phyloP scores from a whole-genome alignment of 2,329 filamentous ascomycete species.

The Cercospora janseana region DNA sequence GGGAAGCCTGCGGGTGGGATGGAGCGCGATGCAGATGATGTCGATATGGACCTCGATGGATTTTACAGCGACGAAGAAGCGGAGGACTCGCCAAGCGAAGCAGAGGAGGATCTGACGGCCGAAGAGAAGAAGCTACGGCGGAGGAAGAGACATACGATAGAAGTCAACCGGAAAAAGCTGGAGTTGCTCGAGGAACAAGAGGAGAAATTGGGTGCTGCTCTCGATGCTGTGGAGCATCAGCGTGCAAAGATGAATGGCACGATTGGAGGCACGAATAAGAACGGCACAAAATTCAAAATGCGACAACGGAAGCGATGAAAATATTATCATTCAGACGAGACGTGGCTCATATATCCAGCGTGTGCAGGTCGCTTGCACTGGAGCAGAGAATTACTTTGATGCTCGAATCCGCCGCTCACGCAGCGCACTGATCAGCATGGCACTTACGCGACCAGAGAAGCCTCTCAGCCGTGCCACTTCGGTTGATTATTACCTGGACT shows the following conservation, averaged over 20 bases:
- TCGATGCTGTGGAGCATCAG: conserved; percentile 58
- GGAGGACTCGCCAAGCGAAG: conserved; percentile 27
- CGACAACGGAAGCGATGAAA: conserved; percentile 58
- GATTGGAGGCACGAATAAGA: conserved; percentile 61
- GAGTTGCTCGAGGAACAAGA: conserved; percentile 55
- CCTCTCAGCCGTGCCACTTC: no score
- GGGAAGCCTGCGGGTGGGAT: conserved; percentile 3
- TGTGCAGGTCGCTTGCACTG: no score
- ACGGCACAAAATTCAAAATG: conserved; percentile 63
- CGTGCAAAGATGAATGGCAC: conserved; percentile 61
- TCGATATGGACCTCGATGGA: conserved; percentile 29
- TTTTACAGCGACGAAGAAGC: conserved; percentile 26
- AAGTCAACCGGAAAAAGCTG: conserved; percentile 51
- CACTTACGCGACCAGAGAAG: no score
- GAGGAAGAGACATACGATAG: conserved; percentile 51
- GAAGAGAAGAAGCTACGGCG: conserved; percentile 50
- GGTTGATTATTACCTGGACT: no score
- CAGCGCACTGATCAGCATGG: no score
- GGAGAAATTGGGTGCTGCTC: conserved; percentile 54
- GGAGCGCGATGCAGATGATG: conserved; percentile 16
- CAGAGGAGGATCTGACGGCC: conserved; percentile 35
- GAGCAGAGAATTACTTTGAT: no score
- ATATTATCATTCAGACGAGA: conserved; percentile 5
- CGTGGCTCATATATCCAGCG: no score
- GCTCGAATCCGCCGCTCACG: no score